Base-by-base conservation (phyloP, 164 flowering plant genomes). In the Tetracentron sinense region DNA sequence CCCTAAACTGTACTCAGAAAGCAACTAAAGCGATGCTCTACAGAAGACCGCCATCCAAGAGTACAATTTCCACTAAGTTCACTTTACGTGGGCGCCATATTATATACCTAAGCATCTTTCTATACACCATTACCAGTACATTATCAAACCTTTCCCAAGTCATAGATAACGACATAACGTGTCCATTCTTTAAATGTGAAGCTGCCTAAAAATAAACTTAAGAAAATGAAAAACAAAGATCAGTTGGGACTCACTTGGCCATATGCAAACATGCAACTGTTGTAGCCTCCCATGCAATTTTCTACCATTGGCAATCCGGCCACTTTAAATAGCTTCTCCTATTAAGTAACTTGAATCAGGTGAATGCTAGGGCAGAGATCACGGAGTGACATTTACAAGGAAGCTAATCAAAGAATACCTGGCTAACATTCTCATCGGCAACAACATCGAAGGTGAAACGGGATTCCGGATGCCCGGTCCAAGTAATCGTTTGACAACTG, bases 181-280 rank as follows among this genome's bases (percentile, higher is more conserved):
- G n/a, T 22, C 11, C 0, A 7, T 19, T 20, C 38, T n/a, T 22
- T 23, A 27, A 11, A n/a, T 49, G 1, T 26, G 15, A 23, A 38
- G 35, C 5, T 20, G 58, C 48, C 14, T 25, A 54, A 42, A 44
- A 22, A 38, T 42, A 33, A 17, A 22, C 26, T 1, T 25, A 64
- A 51, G 31, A 19, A 54, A 49, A 46, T 28, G 16, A 52, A 30
- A 22, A 17, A 19, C 20, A 5, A 0, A 47, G 56, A 31, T 8
- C 42, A 17, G 20, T 25, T 12, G 29, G 4, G 14, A 60, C 88
- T 81, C 66, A 95, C 99, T 74, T 95, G 99, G 16, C 99, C 97
- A 75, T 95, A 95, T 8, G 99, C 99, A 75, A 95, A 95, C 96
- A 95, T 88, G 75, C 99, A 95, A 61, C 99, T 95, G 65, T 95